A percentile compares a stretch with the other conserved stretches of the same genome.
Evolutionary conservation across 768 basidiomycete species (phyloP).

Genomic region (Mycena vulgaris): DNA sequence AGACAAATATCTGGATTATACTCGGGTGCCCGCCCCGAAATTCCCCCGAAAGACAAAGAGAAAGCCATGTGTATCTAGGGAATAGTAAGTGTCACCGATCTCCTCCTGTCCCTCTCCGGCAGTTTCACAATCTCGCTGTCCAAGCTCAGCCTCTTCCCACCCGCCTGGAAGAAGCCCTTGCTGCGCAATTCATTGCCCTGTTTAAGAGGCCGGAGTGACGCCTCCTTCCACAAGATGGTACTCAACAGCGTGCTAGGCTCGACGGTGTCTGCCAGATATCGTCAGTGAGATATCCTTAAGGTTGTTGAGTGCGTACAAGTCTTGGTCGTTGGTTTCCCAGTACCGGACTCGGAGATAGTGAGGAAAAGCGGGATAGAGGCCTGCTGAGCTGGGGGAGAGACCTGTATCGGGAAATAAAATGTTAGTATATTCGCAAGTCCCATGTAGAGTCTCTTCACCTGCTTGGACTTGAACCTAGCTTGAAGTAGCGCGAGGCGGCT

Average conservation of each 20-base stretch:
- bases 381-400: neutral
- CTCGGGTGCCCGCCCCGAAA: too few relatives aligned
- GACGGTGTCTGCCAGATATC: neutral
- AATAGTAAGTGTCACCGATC: neutral
- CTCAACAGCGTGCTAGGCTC: neutral
- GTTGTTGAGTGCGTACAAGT: neutral
- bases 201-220: neutral
- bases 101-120: neutral
- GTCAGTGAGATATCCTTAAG: neutral
- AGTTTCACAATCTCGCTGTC: conserved; percentile 37
- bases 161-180: neutral
- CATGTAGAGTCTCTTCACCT: neutral
- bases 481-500: neutral
- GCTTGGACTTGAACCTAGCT: neutral
- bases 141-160: neutral
- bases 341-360: neutral
- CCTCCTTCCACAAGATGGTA: conserved; percentile 4
- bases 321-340: neutral
- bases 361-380: neutral
- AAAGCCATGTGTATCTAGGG: too few relatives aligned
- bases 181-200: neutral
- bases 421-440: neutral
- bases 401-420: neutral
- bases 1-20: too few relatives aligned
- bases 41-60: too few relatives aligned